Evolutionary conservation across 768 basidiomycete species (phyloP).

Genomic region (Kwoniella newhampshirensis): DNA sequence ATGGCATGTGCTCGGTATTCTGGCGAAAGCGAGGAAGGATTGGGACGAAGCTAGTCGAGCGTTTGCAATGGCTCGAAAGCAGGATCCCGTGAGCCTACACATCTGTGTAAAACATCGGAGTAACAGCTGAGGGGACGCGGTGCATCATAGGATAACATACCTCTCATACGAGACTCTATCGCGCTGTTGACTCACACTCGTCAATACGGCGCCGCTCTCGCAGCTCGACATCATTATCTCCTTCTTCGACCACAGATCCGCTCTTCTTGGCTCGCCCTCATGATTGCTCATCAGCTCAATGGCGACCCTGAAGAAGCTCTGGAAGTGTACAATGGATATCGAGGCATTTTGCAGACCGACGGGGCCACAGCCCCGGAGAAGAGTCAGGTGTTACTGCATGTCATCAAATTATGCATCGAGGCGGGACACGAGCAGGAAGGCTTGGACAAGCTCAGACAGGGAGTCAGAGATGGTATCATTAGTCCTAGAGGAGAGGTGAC

Average conservation of each 20-base stretch:
- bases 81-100: constrained; percentile 70
- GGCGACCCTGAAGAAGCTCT: constrained; percentile 70
- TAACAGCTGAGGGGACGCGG: constrained; percentile 7
- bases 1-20: constrained; percentile 97
- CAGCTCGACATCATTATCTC: constrained; percentile 78
- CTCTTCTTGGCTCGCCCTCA: constrained; percentile 84
- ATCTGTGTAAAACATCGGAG: not conserved
- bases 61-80: constrained; percentile 81
- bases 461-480: constrained; percentile 35
- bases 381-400: constrained; percentile 43
- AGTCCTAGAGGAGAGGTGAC: constrained; percentile 46
- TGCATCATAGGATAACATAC: constrained; percentile 77
- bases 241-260: constrained; percentile 76
- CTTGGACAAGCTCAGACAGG: constrained; percentile 38
- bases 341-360: constrained; percentile 68
- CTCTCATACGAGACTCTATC: constrained; percentile 86
- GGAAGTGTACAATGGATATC: constrained; percentile 71
- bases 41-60: constrained; percentile 92
- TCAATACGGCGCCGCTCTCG: constrained; percentile 71
- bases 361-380: constrained; percentile 44
- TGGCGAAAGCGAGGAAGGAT: constrained; percentile 90
- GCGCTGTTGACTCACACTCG: constrained; percentile 85
- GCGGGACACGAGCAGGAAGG: constrained; percentile 44
- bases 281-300: constrained; percentile 82
- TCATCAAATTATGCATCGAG: constrained; percentile 46